A percentile compares a stretch with the other conserved stretches of the same genome.
Evolutionary conservation across 2,329 filamentous ascomycete species (phyloP).

Genomic region (Fusarium circinatum): DNA sequence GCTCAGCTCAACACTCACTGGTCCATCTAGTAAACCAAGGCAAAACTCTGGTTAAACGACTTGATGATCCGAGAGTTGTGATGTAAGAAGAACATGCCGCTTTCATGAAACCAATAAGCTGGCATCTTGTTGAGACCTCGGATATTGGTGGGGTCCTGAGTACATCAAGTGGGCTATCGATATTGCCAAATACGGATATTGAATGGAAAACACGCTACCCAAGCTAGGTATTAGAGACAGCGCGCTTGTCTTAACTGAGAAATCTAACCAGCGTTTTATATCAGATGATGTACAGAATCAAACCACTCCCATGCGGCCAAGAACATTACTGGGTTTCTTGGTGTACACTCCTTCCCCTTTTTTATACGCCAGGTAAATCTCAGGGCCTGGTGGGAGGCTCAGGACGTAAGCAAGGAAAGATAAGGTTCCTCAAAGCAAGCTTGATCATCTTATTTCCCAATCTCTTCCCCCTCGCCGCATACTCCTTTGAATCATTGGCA

Average conservation of each 20-base stretch:
- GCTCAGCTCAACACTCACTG: rapidly evolving
- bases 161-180: not conserved
- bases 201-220: not conserved
- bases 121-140: rapidly evolving
- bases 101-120: not conserved
- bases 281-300: not conserved
- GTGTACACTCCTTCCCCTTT: not conserved
- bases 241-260: not conserved
- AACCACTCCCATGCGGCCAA: not conserved
- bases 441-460: constrained; percentile 3
- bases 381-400: not conserved
- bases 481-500: constrained; percentile 39
- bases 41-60: not conserved
- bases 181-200: not conserved
- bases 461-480: not conserved
- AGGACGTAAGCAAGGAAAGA: constrained; percentile 1
- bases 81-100: no score
- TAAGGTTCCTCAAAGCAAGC: not conserved
- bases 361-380: no score
- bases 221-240: not conserved
- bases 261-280: not conserved
- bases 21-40: not conserved
- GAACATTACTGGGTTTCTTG: not conserved
- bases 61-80: not conserved
- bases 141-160: not conserved